Conservation (phyloP, 345 rosid species). For the Eucalyptus marginata region DNA sequence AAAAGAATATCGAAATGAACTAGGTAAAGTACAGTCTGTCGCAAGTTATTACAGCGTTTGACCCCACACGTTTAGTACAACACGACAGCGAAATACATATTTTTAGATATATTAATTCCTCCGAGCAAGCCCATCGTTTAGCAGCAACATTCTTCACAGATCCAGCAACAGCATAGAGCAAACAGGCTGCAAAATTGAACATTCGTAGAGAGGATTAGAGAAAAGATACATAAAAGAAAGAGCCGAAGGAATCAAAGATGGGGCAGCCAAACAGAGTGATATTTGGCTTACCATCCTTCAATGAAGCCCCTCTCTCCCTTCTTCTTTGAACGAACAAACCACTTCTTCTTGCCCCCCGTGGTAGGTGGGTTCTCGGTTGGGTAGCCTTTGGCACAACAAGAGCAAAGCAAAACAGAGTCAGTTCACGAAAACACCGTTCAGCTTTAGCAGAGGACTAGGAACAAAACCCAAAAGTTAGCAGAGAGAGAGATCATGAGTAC, state of each 20-base stretch:
- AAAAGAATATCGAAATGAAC: background rate
- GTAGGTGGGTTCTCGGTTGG: constrained; percentile 12
- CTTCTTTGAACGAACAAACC: constrained; percentile 16
- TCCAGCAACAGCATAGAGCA: constrained; percentile 66
- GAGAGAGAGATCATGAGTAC: background rate
- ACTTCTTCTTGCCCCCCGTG: constrained; percentile 3
- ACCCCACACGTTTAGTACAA: background rate
- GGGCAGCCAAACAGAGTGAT: too few species aligned
- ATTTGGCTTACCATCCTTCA: constrained; percentile 41
- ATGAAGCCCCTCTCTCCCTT: constrained; percentile 50
- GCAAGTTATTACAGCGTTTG: background rate
- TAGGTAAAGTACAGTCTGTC: background rate
- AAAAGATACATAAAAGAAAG: background rate
- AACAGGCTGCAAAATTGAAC: constrained; percentile 26
- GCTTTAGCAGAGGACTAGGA: background rate
- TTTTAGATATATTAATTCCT: background rate
- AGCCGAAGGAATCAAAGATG: background rate
- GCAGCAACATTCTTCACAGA: constrained; percentile 42
- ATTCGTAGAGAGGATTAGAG: background rate
- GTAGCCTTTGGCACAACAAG: background rate
- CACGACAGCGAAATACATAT: background rate
- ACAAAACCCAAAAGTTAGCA: background rate
- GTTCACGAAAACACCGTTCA: background rate
- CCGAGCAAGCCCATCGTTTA: background rate
- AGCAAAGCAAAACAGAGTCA: background rate